These are phyloP conservation scores for Pseudogymnoascus sp. DNA, from an alignment of 2,329 filamentous ascomycete species.

Conservation along the genomic window DNA sequence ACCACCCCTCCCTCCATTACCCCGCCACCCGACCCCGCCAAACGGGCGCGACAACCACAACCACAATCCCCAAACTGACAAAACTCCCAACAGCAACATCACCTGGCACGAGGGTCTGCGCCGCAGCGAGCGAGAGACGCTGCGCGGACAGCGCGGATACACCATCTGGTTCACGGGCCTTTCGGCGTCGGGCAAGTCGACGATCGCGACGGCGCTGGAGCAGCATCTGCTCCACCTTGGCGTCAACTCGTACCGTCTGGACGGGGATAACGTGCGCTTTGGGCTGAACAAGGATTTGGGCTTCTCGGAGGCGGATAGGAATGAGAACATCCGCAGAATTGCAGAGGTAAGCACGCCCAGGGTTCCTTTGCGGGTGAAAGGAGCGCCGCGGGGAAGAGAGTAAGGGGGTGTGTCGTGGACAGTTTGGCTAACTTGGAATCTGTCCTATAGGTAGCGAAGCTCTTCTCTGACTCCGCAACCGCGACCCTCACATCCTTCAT, in stretches of 20 bases:
- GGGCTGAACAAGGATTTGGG: slow-evolving; percentile 96
- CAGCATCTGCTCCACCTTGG: slow-evolving; percentile 88
- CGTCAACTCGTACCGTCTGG: slow-evolving; percentile 80
- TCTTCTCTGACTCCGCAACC: slow-evolving; percentile 85
- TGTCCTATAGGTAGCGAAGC: slow-evolving; percentile 67
- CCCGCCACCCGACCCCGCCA: slow-evolving; percentile 15
- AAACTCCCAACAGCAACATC: slow-evolving; percentile 62
- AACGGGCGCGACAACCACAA: slow-evolving; percentile 1
- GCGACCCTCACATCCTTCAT: slow-evolving; percentile 95
- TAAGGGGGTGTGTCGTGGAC: not conserved
- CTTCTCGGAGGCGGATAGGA: slow-evolving; percentile 86
- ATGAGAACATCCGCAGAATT: slow-evolving; percentile 96
- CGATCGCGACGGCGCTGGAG: slow-evolving; percentile 91
- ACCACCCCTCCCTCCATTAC: slow-evolving; percentile 23
- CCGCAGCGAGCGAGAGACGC: slow-evolving; percentile 64
- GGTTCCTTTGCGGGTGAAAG: no score
- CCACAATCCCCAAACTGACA: slow-evolving; percentile 12
- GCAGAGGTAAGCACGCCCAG: slow-evolving; percentile 53
- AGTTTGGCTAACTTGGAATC: slow-evolving; percentile 2
- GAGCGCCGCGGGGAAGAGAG: not conserved
- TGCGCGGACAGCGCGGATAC: slow-evolving; percentile 78
- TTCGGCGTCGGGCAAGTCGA: slow-evolving; percentile 93
- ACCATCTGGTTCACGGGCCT: slow-evolving; percentile 98
- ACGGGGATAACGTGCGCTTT: slow-evolving; percentile 97
- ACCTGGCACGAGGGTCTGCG: slow-evolving; percentile 79